These are phyloP conservation scores for Leptographium lundbergii DNA, from an alignment of 2,329 filamentous ascomycete species.

Conservation along the genomic window DNA sequence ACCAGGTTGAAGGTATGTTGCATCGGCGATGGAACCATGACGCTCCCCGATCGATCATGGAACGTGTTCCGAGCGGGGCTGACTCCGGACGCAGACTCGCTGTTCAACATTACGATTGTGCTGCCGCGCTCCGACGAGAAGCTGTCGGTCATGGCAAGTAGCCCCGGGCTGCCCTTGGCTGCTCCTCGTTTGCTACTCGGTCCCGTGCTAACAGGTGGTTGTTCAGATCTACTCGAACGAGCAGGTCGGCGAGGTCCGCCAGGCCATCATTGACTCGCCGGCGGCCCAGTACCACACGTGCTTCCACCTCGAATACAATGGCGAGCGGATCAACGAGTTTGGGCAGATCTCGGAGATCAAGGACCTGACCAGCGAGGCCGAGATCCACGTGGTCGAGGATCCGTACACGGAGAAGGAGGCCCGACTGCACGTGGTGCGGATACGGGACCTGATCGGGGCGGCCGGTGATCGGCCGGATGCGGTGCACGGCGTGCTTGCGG, in stretches of 20 bases:
- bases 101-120: constrained; percentile 58
- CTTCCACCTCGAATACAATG: constrained; percentile 91
- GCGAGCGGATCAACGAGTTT: constrained; percentile 87
- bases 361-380: constrained; percentile 62
- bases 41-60: background rate
- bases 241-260: constrained; percentile 92
- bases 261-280: constrained; percentile 89
- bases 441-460: constrained; percentile 86
- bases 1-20: constrained; percentile 21
- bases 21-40: background rate
- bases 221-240: constrained; percentile 76
- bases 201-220: background rate
- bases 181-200: constrained; percentile 1
- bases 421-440: constrained; percentile 81
- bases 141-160: constrained; percentile 72
- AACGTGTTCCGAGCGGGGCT: constrained; percentile 3
- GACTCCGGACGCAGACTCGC: constrained; percentile 24
- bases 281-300: constrained; percentile 94
- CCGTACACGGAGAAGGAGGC: constrained; percentile 98
- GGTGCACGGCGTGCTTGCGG: constrained; percentile 74
- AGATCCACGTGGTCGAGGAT: constrained; percentile 76
- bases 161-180: background rate
- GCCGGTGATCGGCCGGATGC: constrained; percentile 79
- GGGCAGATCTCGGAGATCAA: constrained; percentile 82
- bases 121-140: constrained; percentile 69